Base-by-base conservation (phyloP, 2,329 filamentous ascomycete genomes). In the Fusarium succisae region DNA sequence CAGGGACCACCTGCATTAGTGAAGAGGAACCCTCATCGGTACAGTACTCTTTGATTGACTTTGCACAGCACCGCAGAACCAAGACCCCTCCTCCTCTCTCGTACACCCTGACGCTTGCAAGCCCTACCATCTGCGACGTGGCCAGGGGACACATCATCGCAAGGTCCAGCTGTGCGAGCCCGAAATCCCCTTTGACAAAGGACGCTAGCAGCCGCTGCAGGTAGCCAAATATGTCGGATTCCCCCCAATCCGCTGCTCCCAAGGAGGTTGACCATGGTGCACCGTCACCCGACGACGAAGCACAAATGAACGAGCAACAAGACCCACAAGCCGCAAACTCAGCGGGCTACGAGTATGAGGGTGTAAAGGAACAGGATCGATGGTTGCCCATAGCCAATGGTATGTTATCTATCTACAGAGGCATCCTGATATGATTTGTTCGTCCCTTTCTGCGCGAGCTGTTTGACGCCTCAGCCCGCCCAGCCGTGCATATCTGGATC, bases 301-400 rank as follows among this genome's bases (percentile, higher is more conserved):
- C 92, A 89, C 92, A 93, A 90, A 97, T 97, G 94, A 95, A 97
- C 87, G 93, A 95, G 84, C 87, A 89, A 86, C 90, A 92, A 85
- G 92, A 94, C 87, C 89, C 91, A 91, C 92, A 94, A 87, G 88
- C 89, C 83, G 89, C 89, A 84, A 92, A 90, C 83, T 89, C 93
- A 85, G 74, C 79, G 66, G 91, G 87, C 85, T 94, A 94, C 83
- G 96, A 98, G 87, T 98, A 98, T 84, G 96, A 98, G 87, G 82
- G 82, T 55, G 96, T 98, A 85, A 98, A 98, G 89, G 96, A 99
- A 86, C 96, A 99, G 86, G 96, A 99, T 86, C 90, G 96, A 89
- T 99, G 96, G 96, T 91, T 99, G 84, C 96, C 96, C 83, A 99
- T 99, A 90, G 96, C 96, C 87, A 99, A 99, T 95, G 96, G 96